Conservation (phyloP, 2,329 filamentous ascomycete species). For the Cercospora sp. region DNA sequence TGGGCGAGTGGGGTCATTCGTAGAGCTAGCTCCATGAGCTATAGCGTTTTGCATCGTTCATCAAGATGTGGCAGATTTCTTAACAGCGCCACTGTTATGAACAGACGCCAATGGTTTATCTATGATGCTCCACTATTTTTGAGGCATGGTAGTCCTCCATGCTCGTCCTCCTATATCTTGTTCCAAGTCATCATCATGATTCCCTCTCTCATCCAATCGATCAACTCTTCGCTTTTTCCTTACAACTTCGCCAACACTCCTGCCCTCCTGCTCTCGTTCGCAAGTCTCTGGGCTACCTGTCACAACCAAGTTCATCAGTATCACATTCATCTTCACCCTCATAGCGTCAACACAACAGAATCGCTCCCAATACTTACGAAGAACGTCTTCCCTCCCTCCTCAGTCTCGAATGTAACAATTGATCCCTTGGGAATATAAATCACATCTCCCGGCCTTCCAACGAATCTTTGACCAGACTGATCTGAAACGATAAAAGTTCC, state of each 20-base stretch:
- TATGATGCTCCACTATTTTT: background rate
- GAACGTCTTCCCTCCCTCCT: constrained; percentile 7
- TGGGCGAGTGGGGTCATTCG: background rate
- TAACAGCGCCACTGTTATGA: too few relatives aligned
- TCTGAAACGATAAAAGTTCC: constrained; percentile 6
- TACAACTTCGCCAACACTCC: constrained; percentile 3
- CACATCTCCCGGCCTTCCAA: constrained; percentile 1
- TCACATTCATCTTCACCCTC: background rate
- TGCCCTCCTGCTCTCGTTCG: background rate
- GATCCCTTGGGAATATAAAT: constrained; percentile 2
- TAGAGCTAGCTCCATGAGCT: background rate
- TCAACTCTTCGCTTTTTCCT: background rate
- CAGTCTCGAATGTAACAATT: constrained; percentile 6
- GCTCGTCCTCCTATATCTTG: background rate
- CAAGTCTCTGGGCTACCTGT: constrained; percentile 1
- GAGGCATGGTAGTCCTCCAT: too few relatives aligned
- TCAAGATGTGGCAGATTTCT: too few relatives aligned
- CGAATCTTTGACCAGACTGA: background rate
- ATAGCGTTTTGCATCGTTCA: background rate
- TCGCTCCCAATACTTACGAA: too few relatives aligned
- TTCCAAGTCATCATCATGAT: background rate
- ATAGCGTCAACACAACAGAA: too few relatives aligned
- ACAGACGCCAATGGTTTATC: too few relatives aligned
- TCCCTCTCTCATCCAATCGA: background rate
- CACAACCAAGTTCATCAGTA: background rate